Evolutionary conservation across 2,329 filamentous ascomycete genomes (phyloP).

Genomic region (Didymella pinodella): DNA sequence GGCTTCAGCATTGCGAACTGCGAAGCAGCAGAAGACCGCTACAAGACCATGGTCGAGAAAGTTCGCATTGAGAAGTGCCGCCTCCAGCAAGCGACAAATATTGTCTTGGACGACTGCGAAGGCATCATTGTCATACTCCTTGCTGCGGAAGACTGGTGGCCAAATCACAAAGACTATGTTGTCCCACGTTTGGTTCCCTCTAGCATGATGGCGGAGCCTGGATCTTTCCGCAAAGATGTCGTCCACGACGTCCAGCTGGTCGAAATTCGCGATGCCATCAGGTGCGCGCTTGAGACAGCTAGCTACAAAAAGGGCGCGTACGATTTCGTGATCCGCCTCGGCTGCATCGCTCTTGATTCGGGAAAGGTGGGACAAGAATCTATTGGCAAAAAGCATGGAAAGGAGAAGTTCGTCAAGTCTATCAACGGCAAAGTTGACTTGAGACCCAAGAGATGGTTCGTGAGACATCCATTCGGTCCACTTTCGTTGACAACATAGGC

Average conservation of each 20-base stretch:
- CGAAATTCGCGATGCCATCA: slow-evolving; percentile 30
- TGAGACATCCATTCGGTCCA: background rate
- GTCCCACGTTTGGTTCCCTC: slow-evolving; percentile 33
- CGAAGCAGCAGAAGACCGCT: slow-evolving; percentile 32
- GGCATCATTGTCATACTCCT: slow-evolving; percentile 32
- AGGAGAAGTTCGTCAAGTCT: slow-evolving; percentile 25
- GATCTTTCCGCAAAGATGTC: slow-evolving; percentile 31
- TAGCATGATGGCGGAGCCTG: slow-evolving; percentile 31
- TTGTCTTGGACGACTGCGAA: slow-evolving; percentile 40
- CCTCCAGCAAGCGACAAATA: slow-evolving; percentile 23
- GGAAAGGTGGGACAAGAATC: slow-evolving; percentile 19
- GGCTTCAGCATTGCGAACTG: slow-evolving; percentile 26
- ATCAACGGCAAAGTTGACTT: slow-evolving; percentile 25
- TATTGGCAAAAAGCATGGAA: slow-evolving; percentile 26
- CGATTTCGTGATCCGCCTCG: slow-evolving; percentile 40
- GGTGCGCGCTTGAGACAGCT: slow-evolving; percentile 31
- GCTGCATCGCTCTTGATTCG: slow-evolving; percentile 35
- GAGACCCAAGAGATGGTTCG: slow-evolving; percentile 38
- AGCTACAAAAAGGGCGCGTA: slow-evolving; percentile 36
- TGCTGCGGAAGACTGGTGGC: slow-evolving; percentile 39
- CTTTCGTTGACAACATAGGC: slow-evolving; percentile 26
- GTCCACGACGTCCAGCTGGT: slow-evolving; percentile 24
- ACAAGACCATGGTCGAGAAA: slow-evolving; percentile 34
- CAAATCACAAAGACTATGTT: slow-evolving; percentile 25
- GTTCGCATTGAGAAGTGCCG: slow-evolving; percentile 24